Conservation (phyloP, 2,329 filamentous ascomycete genomes). For the Cytospora leucostoma region DNA sequence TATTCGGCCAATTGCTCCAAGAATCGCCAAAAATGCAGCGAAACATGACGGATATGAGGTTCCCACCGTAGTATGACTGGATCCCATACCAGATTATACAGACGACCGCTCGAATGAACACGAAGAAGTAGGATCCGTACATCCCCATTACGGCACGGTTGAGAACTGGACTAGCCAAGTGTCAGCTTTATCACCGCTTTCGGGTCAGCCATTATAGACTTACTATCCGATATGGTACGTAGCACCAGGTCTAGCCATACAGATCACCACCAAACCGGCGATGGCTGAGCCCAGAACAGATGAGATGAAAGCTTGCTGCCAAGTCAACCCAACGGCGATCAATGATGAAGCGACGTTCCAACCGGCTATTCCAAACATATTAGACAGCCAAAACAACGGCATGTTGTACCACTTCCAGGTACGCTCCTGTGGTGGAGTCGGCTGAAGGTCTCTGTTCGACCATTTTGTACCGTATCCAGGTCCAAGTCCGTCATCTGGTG, state of each 20-base stretch:
- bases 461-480: conserved; percentile 30
- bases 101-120: conserved; percentile 39
- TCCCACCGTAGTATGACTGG: conserved; percentile 33
- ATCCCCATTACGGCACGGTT: conserved; percentile 43
- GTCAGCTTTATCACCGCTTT: neutral
- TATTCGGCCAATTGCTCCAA: conserved; percentile 38
- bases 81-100: conserved; percentile 34
- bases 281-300: conserved; percentile 33
- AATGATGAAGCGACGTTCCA: conserved; percentile 36
- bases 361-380: conserved; percentile 34
- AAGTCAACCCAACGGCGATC: conserved; percentile 35
- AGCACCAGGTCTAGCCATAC: conserved; percentile 34
- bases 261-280: conserved; percentile 31
- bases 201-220: neutral
- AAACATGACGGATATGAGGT: conserved; percentile 32
- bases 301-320: conserved; percentile 35
- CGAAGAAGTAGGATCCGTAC: conserved; percentile 45
- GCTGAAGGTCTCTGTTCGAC: conserved; percentile 38
- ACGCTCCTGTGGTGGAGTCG: conserved; percentile 33
- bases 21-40: conserved; percentile 39
- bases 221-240: conserved; percentile 35
- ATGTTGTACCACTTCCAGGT: conserved; percentile 37
- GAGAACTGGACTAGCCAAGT: conserved; percentile 35
- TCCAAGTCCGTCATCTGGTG: neutral
- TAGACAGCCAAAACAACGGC: conserved; percentile 36